Evolutionary conservation across 2,329 filamentous ascomycete genomes (phyloP).

Genomic region (Penicillium vulpinum): DNA sequence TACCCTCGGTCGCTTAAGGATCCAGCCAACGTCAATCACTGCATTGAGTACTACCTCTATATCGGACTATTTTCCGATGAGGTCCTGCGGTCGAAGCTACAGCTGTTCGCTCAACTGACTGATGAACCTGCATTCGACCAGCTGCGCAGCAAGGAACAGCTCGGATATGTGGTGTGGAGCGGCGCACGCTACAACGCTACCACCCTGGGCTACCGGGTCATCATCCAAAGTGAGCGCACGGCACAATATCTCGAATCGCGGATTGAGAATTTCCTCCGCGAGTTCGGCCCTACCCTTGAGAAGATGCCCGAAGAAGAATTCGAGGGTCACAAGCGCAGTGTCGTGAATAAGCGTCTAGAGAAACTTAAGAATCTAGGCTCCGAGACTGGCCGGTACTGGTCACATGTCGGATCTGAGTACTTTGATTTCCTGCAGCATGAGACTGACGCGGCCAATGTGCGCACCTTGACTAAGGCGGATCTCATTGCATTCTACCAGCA

Average conservation of each 20-base stretch:
- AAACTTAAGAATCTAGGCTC: conserved; percentile 89
- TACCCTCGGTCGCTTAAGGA: conserved; percentile 81
- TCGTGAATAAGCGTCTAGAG: conserved; percentile 83
- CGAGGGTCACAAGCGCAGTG: conserved; percentile 83
- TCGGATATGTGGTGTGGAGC: conserved; percentile 94
- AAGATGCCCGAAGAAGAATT: conserved; percentile 83
- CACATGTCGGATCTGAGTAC: conserved; percentile 78
- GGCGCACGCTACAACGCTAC: conserved; percentile 71
- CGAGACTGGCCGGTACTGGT: conserved; percentile 81
- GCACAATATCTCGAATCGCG: conserved; percentile 81
- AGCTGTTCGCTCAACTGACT: conserved; percentile 84
- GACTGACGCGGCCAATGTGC: conserved; percentile 73
- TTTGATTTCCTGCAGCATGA: conserved; percentile 87
- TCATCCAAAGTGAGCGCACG: conserved; percentile 89
- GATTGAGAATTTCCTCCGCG: conserved; percentile 78
- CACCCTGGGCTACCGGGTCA: conserved; percentile 80
- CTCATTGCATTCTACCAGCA: conserved; percentile 76
- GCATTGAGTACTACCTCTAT: conserved; percentile 75
- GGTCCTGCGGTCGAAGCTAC: conserved; percentile 69
- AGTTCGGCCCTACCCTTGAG: conserved; percentile 65
- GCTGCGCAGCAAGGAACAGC: conserved; percentile 91
- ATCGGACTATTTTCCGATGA: conserved; percentile 69
- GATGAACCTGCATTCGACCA: conserved; percentile 95
- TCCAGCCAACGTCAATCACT: conserved; percentile 84
- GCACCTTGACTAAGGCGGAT: conserved; percentile 72